Evolutionary conservation across 208 protist genomes (phyloP).

Genomic region (Crithidia brevicula): DNA sequence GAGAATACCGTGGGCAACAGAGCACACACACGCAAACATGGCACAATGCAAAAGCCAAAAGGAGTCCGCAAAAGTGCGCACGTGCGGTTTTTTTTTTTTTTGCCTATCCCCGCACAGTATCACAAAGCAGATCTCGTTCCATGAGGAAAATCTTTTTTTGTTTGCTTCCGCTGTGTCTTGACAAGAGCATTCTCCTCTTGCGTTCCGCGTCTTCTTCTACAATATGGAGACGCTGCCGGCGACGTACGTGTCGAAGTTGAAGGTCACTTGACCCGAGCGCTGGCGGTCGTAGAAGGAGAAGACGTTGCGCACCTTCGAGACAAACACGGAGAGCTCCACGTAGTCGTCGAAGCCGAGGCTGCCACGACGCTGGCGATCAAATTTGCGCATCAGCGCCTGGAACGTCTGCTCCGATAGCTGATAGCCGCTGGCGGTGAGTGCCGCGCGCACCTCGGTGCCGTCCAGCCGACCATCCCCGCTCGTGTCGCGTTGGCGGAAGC

Average conservation of each 20-base stretch:
- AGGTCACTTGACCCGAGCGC: slow-evolving; percentile 69
- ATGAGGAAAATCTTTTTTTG: no score
- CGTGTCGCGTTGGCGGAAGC: slow-evolving; percentile 69
- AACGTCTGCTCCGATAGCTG: slow-evolving; percentile 73
- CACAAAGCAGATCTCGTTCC: no score
- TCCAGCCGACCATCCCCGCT: slow-evolving; percentile 63
- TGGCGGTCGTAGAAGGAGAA: slow-evolving; percentile 80
- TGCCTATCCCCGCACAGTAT: no score
- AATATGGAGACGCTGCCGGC: slow-evolving; percentile 58
- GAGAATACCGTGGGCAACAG: not conserved
- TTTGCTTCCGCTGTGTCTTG: no score
- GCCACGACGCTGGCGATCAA: slow-evolving; percentile 76
- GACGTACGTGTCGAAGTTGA: slow-evolving; percentile 78
- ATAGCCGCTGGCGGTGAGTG: slow-evolving; percentile 56
- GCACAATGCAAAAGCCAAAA: not conserved
- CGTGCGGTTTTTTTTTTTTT: no score
- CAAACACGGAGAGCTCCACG: slow-evolving; percentile 89
- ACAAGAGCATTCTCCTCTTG: no score
- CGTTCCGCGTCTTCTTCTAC: slow-evolving; percentile 28
- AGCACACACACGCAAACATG: not conserved
- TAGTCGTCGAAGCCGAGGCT: slow-evolving; percentile 89
- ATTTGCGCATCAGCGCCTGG: slow-evolving; percentile 85
- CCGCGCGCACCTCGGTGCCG: slow-evolving; percentile 71
- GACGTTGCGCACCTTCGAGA: slow-evolving; percentile 70
- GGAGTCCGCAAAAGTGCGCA: no score